Base-by-base conservation (phyloP, 441 rosid species). In the Isatis lusitanica region DNA sequence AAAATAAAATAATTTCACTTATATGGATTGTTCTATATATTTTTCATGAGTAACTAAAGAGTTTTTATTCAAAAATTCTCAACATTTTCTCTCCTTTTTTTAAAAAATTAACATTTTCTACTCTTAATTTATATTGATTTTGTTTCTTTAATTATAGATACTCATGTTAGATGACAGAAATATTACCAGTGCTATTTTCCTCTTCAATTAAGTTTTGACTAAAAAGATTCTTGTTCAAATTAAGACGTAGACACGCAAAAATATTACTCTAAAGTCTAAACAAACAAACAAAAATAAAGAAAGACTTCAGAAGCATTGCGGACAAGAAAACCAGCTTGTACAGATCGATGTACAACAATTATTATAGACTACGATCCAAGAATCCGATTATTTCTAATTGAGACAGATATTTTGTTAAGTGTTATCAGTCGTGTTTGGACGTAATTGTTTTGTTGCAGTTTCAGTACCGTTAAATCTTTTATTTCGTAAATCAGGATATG, bases 271-370 rank as follows among this genome's bases (percentile, higher is more conserved):
- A 24, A 60, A 36, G 4, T 38, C 21, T 38, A 24, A 60, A 18
- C 33, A 44, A 26, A 17, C 7, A 26, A 28, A 36, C n/a, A 39
- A 39, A 17, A 18, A 11, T 36, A 12, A 3, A 18, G 10, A n/a
- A 71, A 51, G 26, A 52, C 11, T 26, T 26, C 35, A 12, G 40
- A 40, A 51, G 62, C 61, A 40, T 44, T 35, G 43, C 17, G 4
- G 70, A 44, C 57, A 15, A 73, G 35, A 44, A 15, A 62, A 16
- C 55, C 30, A 65, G 65, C 26, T 33, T 73, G 48, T 24, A 42
- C 24, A 63, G 31, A n/a, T n/a, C n/a, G n/a, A 38, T 64, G 50
- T 24, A 65, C 13, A 26, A 44, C 30, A 24, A 26, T 44, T 43
- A 73, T 44, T 44, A 55, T 73, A 35, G 48, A 53, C 36, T 63